Conservation (phyloP, 345 rosid species). For the Iberis pinnata region DNA sequence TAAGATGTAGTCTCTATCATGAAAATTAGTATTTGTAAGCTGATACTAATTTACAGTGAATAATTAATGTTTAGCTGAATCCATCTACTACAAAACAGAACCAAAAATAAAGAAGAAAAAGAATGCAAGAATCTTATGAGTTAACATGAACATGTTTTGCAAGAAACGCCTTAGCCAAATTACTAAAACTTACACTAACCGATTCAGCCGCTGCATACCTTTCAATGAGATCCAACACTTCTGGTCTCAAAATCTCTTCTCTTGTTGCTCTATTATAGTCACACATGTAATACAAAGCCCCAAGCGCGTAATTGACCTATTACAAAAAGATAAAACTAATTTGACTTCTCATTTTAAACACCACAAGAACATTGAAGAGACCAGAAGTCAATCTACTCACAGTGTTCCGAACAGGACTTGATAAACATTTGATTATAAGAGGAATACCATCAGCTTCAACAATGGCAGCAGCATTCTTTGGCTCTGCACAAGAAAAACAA, state of each 20-base stretch:
- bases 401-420: constrained; percentile 84
- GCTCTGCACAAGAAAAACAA: constrained; percentile 63
- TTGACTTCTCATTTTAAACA: too few species aligned
- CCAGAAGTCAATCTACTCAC: constrained; percentile 58
- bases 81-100: too few species aligned
- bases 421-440: constrained; percentile 62
- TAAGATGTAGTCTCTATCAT: too few species aligned
- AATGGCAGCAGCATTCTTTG: constrained; percentile 52
- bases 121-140: constrained; percentile 3
- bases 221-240: constrained; percentile 65
- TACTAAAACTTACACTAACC: constrained; percentile 56
- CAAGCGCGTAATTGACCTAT: constrained; percentile 69
- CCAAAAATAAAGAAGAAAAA: too few species aligned
- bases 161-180: constrained; percentile 74
- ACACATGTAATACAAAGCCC: constrained; percentile 71
- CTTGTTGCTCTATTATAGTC: constrained; percentile 45
- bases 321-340: too few species aligned
- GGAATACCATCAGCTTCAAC: constrained; percentile 53
- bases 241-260: constrained; percentile 66
- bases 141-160: constrained; percentile 46
- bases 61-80: too few species aligned
- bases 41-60: too few species aligned
- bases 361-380: too few species aligned
- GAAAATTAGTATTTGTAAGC: too few species aligned
- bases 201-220: constrained; percentile 66